Evolutionary conservation across 257 asterid species (phyloP).

Genomic region (Mentha longifolia): DNA sequence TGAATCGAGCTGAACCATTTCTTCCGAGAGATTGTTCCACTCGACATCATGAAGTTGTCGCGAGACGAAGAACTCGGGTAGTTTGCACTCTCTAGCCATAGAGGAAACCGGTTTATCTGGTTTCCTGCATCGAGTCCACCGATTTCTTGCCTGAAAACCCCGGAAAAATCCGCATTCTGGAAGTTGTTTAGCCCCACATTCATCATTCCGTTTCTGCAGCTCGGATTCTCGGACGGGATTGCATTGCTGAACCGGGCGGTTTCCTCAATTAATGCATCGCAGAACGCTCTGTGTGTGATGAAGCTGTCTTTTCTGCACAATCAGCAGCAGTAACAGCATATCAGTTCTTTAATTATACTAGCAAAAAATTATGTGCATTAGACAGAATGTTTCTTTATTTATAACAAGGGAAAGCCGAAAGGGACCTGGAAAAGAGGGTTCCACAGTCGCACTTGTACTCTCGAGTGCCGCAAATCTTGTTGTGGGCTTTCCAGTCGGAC

Average conservation of each 20-base stretch:
- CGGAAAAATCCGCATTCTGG: background rate
- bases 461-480: constrained; percentile 81
- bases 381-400: too few relatives aligned
- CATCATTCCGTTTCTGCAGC: constrained; percentile 2
- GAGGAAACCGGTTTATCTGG: background rate
- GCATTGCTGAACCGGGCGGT: constrained; percentile 30
- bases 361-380: background rate
- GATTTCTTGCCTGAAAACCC: constrained; percentile 14
- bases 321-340: background rate
- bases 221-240: background rate
- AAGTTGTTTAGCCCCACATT: background rate
- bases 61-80: background rate
- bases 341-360: background rate
- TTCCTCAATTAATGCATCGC: constrained; percentile 84
- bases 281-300: constrained; percentile 77
- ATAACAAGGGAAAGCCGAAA: too few relatives aligned
- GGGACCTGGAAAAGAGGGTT: constrained; percentile 81
- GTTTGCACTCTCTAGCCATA: constrained; percentile 10
- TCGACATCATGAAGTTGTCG: background rate
- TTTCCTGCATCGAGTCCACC: constrained; percentile 2
- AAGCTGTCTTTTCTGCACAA: constrained; percentile 74
- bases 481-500: constrained; percentile 90
- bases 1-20: background rate
- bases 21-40: background rate
- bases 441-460: constrained; percentile 88